Evolutionary conservation across 1,284 basidiomycete genomes (phyloP).

Genomic region (Athelia psychrophila): DNA sequence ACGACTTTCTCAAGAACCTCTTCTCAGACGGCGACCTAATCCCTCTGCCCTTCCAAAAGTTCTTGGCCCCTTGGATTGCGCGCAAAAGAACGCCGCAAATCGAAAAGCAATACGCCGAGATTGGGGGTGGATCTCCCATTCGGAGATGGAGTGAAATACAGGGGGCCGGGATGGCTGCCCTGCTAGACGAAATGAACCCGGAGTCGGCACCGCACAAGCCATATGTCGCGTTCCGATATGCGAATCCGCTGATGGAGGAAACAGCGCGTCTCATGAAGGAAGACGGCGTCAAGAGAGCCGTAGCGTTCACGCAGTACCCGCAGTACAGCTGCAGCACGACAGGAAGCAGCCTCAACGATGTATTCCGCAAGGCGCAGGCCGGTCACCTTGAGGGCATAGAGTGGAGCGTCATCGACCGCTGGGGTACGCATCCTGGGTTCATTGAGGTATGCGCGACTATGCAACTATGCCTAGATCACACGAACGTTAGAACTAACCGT

Average conservation of each 20-base stretch:
- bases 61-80: conserved; percentile 89
- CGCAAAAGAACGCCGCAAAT: conserved; percentile 91
- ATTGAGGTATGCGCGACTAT: conserved; percentile 66
- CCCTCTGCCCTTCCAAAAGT: conserved; percentile 88
- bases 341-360: conserved; percentile 94
- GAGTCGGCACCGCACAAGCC: conserved; percentile 93
- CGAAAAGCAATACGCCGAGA: conserved; percentile 91
- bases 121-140: conserved; percentile 99
- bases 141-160: conserved; percentile 87
- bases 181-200: conserved; percentile 93
- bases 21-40: conserved; percentile 97
- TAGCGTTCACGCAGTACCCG: conserved; percentile 98
- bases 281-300: conserved; percentile 90
- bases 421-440: conserved; percentile 94
- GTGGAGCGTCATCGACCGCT: conserved; percentile 98
- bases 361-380: conserved; percentile 66
- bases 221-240: conserved; percentile 95
- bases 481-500: conserved; percentile 7
- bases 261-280: conserved; percentile 82
- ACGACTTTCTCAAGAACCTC: conserved; percentile 90
- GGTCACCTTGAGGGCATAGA: conserved; percentile 67
- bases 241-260: conserved; percentile 84
- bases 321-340: conserved; percentile 99
- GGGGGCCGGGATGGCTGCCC: conserved; percentile 85
- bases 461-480: conserved; percentile 3